Conservation (phyloP, 73 alveolate genomes). For the Tetrahymena elliotti region DNA sequence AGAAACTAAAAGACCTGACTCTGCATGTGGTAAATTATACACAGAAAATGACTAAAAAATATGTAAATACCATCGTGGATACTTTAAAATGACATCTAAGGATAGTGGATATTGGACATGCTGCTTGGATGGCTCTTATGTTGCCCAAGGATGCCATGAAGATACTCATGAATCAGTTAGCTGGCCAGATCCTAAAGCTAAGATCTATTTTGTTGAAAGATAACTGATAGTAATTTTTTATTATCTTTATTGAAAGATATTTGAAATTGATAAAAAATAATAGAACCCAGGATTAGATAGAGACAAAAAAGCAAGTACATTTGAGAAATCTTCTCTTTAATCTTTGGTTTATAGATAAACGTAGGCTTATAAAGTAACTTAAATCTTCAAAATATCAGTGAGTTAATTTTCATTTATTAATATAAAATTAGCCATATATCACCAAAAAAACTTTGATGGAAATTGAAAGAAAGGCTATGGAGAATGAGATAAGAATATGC, state of each 20-base stretch:
- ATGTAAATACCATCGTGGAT: conserved; percentile 84
- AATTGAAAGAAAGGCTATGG: conserved; percentile 49
- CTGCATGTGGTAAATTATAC: conserved; percentile 85
- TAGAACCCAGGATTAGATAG: not conserved
- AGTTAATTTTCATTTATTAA: conserved; percentile 32
- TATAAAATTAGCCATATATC: conserved; percentile 47
- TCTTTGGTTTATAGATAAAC: not conserved
- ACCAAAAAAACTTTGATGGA: conserved; percentile 40
- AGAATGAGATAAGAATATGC: conserved; percentile 75
- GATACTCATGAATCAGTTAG: conserved; percentile 75
- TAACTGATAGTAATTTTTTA: conserved; percentile 37
- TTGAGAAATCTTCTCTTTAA: conserved; percentile 11
- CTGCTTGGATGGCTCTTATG: conserved; percentile 60
- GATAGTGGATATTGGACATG: conserved; percentile 79
- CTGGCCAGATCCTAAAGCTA: conserved; percentile 97
- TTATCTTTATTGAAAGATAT: conserved; percentile 28
- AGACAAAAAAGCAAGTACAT: not conserved
- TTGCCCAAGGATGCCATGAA: conserved; percentile 58
- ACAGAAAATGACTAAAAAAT: conserved; percentile 55
- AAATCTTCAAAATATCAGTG: conserved; percentile 33
- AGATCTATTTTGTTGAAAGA: conserved; percentile 81
- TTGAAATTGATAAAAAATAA: not conserved
- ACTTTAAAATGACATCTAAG: conserved; percentile 37
- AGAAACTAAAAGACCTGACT: conserved; percentile 76
- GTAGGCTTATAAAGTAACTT: not conserved